phyloP scores from a whole-genome alignment of 1,139 yeast species.

The Protomyces lactucae-debilis region DNA sequence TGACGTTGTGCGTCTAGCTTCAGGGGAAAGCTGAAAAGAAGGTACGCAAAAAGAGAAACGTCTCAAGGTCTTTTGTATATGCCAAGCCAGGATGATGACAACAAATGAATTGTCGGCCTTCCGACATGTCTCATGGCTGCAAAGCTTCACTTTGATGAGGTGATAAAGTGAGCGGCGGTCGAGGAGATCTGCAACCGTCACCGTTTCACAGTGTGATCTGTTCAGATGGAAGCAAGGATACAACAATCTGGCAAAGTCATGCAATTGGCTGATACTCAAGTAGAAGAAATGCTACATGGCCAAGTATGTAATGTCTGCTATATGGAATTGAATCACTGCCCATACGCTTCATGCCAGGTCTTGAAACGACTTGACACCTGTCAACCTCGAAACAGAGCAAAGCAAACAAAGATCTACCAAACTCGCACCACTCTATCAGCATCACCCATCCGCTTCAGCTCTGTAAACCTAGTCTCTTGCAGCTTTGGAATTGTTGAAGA shows the following conservation, averaged over 20 bases:
- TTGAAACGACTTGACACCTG: not conserved
- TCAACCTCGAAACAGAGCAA: not conserved
- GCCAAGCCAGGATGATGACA: not conserved
- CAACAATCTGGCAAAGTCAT: not conserved
- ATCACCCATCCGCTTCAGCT: not conserved
- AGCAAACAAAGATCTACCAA: not conserved
- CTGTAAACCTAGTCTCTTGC: not conserved
- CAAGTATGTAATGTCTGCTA: too few species aligned
- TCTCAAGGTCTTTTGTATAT: too few species aligned
- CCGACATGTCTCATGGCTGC: not conserved
- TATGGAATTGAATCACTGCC: too few species aligned
- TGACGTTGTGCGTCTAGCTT: not conserved
- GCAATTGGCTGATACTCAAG: not conserved
- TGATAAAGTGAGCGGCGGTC: not conserved
- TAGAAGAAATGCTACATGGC: too few species aligned
- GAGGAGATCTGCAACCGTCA: not conserved
- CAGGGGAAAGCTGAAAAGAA: too few species aligned
- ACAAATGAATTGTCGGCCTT: not conserved
- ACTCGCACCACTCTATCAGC: not conserved
- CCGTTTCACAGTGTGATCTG: not conserved
- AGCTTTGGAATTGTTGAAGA: not conserved
- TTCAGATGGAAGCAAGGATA: not conserved
- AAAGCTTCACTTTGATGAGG: not conserved
- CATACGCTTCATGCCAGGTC: too few species aligned
- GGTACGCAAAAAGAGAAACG: too few species aligned